These are phyloP conservation scores for Cordyceps farinosa DNA, from an alignment of 2,329 filamentous ascomycete genomes.

Conservation along the genomic window DNA sequence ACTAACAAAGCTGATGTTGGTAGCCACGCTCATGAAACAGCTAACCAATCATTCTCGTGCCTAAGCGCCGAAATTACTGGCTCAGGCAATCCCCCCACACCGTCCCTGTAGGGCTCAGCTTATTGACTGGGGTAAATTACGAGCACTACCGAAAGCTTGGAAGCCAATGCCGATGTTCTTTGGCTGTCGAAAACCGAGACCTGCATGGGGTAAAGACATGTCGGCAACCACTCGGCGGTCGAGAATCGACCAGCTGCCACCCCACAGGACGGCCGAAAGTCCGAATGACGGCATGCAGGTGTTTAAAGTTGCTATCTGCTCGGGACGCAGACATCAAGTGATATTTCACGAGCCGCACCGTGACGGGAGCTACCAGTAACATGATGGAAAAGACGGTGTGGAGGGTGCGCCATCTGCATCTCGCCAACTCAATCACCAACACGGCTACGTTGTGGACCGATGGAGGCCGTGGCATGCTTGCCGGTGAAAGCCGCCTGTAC, in stretches of 20 bases:
- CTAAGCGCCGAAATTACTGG: slow-evolving; percentile 14
- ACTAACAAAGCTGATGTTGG: not conserved
- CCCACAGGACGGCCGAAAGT: not conserved
- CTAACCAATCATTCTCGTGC: slow-evolving; percentile 7
- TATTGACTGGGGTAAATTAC: not conserved
- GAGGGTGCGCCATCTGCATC: slow-evolving; percentile 15
- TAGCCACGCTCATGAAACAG: not conserved
- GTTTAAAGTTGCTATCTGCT: not conserved
- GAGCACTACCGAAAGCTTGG: not conserved
- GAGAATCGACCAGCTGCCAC: not conserved
- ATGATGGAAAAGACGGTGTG: slow-evolving; percentile 3
- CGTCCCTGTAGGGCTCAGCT: slow-evolving; percentile 9
- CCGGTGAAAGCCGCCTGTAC: not conserved
- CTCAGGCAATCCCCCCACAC: slow-evolving; percentile 8
- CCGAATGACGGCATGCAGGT: not conserved
- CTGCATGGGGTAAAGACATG: not conserved
- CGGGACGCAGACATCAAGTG: not conserved
- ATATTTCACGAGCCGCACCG: not conserved
- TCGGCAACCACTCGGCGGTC: not conserved
- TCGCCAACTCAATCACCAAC: slow-evolving; percentile 12
- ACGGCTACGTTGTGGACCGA: slow-evolving; percentile 1
- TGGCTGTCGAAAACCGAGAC: not conserved
- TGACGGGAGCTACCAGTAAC: not conserved
- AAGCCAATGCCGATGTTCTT: not conserved
- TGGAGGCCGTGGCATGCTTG: not conserved